Evolutionary conservation across 2,329 filamentous ascomycete genomes (phyloP).

Genomic region (Claviceps arundinis): DNA sequence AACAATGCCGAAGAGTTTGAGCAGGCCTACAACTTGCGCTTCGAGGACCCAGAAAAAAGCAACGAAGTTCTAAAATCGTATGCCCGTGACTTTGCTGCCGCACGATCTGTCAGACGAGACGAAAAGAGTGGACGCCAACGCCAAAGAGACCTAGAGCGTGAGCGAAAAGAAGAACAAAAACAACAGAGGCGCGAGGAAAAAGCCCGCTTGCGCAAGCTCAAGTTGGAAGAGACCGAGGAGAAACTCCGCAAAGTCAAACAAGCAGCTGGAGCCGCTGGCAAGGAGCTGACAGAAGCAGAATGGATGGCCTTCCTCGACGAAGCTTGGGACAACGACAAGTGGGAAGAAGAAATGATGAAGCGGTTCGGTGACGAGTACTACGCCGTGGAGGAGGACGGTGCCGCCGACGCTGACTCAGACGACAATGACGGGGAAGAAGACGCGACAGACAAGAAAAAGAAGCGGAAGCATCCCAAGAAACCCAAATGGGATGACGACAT

Average conservation of each 20-base stretch:
- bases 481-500: conserved; percentile 91
- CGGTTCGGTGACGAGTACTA: conserved; percentile 90
- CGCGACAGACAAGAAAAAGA: conserved; percentile 38
- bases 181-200: conserved; percentile 65
- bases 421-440: background rate
- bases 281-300: conserved; percentile 56
- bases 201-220: conserved; percentile 70
- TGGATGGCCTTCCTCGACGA: conserved; percentile 77
- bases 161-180: conserved; percentile 68
- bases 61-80: conserved; percentile 84
- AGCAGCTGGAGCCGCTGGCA: conserved; percentile 65
- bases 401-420: conserved; percentile 48
- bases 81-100: conserved; percentile 70
- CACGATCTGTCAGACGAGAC: conserved; percentile 75
- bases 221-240: conserved; percentile 78
- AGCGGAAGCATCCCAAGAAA: conserved; percentile 35
- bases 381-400: conserved; percentile 46
- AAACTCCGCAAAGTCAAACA: conserved; percentile 83
- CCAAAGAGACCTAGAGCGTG: conserved; percentile 63
- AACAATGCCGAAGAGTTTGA: conserved; percentile 80
- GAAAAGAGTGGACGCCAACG: conserved; percentile 66
- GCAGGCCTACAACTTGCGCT: conserved; percentile 87
- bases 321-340: conserved; percentile 77
- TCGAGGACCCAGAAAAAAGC: conserved; percentile 78
- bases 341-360: conserved; percentile 82